These are phyloP conservation scores for Didymella keratinophila DNA, from an alignment of 2,329 filamentous ascomycete species.

Conservation along the genomic window DNA sequence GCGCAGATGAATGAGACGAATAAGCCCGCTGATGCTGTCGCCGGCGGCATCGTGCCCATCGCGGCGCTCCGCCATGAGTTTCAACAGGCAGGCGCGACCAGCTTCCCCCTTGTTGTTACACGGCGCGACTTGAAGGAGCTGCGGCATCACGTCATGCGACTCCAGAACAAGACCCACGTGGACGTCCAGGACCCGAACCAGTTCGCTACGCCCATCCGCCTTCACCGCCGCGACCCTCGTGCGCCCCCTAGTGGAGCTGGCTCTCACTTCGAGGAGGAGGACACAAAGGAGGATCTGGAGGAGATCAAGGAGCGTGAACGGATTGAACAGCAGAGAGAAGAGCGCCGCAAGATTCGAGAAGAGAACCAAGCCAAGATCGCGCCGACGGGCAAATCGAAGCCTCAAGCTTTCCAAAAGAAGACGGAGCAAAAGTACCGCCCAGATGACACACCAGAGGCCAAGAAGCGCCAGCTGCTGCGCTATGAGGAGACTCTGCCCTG, in stretches of 20 bases:
- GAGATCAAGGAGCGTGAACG: constrained; percentile 72
- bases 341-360: constrained; percentile 84
- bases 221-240: constrained; percentile 85
- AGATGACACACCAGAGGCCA: constrained; percentile 77
- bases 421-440: constrained; percentile 84
- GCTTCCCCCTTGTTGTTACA: constrained; percentile 76
- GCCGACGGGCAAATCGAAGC: constrained; percentile 75
- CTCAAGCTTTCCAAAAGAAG: constrained; percentile 74
- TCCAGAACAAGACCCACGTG: constrained; percentile 67
- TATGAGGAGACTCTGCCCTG: constrained; percentile 97
- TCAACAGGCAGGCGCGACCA: constrained; percentile 35
- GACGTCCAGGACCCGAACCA: constrained; percentile 79
- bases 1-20: constrained; percentile 44
- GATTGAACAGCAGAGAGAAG: constrained; percentile 68
- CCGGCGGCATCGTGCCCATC: constrained; percentile 24
- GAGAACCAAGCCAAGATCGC: constrained; percentile 93
- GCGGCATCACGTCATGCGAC: constrained; percentile 86
- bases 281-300: constrained; percentile 67
- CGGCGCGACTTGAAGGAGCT: constrained; percentile 81
- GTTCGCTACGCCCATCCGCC: constrained; percentile 85
- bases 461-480: constrained; percentile 69
- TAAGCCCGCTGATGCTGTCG: constrained; percentile 20
- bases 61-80: constrained; percentile 40
- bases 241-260: constrained; percentile 63
- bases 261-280: constrained; percentile 58